phyloP scores from a whole-genome alignment of 1,139 yeast genomes.

The Candida frijolesensis region DNA sequence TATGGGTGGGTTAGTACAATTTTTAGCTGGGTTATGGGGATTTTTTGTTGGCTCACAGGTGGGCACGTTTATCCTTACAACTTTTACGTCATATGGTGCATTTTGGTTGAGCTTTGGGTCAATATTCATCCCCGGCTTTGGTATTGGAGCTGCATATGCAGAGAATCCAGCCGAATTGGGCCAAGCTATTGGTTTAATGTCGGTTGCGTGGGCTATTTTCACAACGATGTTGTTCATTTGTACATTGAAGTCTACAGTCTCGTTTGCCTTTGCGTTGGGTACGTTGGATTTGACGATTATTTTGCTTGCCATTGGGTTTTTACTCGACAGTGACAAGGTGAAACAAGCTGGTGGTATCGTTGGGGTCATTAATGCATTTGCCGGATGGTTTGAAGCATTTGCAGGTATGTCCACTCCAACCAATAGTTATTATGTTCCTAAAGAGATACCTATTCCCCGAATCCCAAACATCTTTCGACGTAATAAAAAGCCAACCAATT shows the following conservation, averaged over 20 bases:
- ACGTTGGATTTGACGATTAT: conserved; percentile 56
- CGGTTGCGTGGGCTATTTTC: conserved; percentile 65
- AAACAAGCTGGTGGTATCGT: conserved; percentile 71
- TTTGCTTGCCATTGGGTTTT: conserved; percentile 56
- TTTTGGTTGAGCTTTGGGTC: conserved; percentile 73
- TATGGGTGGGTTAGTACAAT: conserved; percentile 64
- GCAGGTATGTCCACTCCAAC: conserved; percentile 31
- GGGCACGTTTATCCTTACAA: conserved; percentile 59
- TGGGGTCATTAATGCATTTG: conserved; percentile 58
- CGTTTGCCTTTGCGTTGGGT: conserved; percentile 55
- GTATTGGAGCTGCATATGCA: conserved; percentile 51
- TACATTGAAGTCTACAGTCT: conserved; percentile 65
- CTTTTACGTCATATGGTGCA: conserved; percentile 70
- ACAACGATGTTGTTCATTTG: conserved; percentile 58
- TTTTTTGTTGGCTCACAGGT: conserved; percentile 53
- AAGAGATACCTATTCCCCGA: conserved; percentile 19
- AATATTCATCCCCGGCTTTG: conserved; percentile 56
- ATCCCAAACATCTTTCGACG: conserved; percentile 1
- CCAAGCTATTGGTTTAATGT: conserved; percentile 59
- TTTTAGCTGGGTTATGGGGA: conserved; percentile 69
- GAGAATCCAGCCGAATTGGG: conserved; percentile 42
- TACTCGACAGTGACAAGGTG: conserved; percentile 44
- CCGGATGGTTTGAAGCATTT: conserved; percentile 59
- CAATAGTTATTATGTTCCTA: conserved; percentile 31
- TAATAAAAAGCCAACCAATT: neutral